Conservation (phyloP, 176 grass and related monocot genomes). For the Rhipidocladum racemiflorum region DNA sequence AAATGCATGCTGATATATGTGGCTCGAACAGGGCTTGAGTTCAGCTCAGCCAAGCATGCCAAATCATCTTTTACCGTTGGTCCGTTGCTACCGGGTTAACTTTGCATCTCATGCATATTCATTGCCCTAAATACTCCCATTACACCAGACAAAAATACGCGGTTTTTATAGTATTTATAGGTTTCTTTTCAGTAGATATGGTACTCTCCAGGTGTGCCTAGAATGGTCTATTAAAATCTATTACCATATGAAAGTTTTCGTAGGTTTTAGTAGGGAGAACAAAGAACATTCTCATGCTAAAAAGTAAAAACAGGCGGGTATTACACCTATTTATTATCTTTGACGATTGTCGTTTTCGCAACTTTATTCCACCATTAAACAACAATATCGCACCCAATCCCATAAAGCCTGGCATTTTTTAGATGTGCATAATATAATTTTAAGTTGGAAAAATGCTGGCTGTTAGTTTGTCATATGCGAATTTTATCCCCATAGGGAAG, state of each 20-base stretch:
- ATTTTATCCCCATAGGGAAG: background rate
- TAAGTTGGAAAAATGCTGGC: background rate
- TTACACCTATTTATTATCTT: background rate
- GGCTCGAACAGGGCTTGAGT: background rate
- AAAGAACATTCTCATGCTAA: background rate
- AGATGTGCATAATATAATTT: background rate
- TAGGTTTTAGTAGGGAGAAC: background rate
- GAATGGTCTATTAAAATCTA: background rate
- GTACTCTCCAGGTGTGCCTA: background rate
- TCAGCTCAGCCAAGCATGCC: background rate
- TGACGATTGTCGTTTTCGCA: background rate
- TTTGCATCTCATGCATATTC: background rate
- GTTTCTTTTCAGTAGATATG: background rate
- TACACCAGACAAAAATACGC: background rate
- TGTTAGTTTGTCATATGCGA: background rate
- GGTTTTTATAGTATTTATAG: background rate
- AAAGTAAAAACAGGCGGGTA: background rate
- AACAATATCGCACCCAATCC: background rate
- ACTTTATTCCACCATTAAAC: slow-evolving; percentile 28
- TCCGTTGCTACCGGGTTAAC: background rate
- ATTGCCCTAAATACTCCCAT: background rate
- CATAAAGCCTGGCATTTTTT: background rate
- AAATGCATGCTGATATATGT: background rate
- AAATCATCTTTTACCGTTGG: slow-evolving; percentile 7
- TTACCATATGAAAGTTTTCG: background rate